Base-by-base conservation (phyloP, 805 yeast genomes). In the Metschnikowia kunwiensis region DNA sequence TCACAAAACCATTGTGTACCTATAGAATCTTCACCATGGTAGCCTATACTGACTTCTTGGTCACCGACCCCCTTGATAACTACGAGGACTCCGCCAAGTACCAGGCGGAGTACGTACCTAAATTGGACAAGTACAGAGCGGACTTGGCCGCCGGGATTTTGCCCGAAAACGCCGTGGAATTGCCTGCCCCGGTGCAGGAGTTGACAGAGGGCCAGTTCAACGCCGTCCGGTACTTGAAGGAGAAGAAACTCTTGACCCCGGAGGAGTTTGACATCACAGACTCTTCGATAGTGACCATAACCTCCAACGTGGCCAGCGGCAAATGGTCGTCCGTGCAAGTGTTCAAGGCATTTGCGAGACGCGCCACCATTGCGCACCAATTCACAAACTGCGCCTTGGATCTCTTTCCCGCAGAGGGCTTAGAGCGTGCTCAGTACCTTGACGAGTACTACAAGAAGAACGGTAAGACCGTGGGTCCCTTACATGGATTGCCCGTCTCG, bases 401-500 rank as follows among this genome's bases (percentile, higher is more conserved):
- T 40, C 67, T 84, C 37, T 78, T 82, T 51, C 61, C 76, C 24
- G 77, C 75, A 7, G 74, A 76, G 40, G 88, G 86, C 10, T 60
- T 80, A 36, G 63, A 62, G 38, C 64, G 70, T 38, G 87, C 87
- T 6, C 56, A 68, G 47, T 63, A 54, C 34, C 62, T 79, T 42
- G 89, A 82, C 51, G 72, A 65, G 16, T 69, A 72, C 50, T 75
- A 46, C 38, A 56, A 53, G 35, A 63, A 65, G 32, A 65, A 74
- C 34, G 78, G 78, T n/a, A 59, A 71, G 39, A 56, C 70, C 2
- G 51, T 74, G 23, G 86, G 86, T 19, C 80, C 83, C 2, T 65
- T 80, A 30, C 86, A 80, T 47, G 87, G 87, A 2, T 58, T 80
- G 20, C 87, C 86, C 2, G 60, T 80, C 21, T 77, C 83, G 0